Evolutionary conservation across 768 basidiomycete genomes (phyloP), one percentile per base, ranked within the genome.

Genomic region (Xanthoconium stramineum): DNA sequence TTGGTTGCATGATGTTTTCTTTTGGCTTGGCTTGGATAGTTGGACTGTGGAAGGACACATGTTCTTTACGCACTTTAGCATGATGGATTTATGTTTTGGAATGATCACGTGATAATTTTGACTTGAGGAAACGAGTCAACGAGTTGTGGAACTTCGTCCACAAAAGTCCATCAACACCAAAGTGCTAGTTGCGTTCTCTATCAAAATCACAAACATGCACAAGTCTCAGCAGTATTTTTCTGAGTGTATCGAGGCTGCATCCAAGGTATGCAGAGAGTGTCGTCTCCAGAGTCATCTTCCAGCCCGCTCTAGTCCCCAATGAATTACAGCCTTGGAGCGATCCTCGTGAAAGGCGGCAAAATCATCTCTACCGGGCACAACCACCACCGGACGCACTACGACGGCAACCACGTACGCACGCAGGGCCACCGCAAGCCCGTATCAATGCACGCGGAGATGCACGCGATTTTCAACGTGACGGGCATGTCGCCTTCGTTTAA

Each of bases 1-100:
- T 69, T 82, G 61, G 63, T 69, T 2, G 55, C 60, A 12, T 55
- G 58, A 65, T 50, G 47, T 56, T 9, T 55, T 19, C 39, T 40
- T 9, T 53, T 17, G 30, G 40, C n/a, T 33, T 46, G 55, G 42
- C n/a, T 56, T 42, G 19, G 32, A 30, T 46, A 3, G n/a, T 35
- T 35, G 37, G 38, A 33, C 15, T 29, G 6, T 38, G 38, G 42
- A 13, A 11, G 32, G 46, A 47, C 13, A 14, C 39, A 3, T 11
- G 6, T 28, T 24, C 5, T n/a, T n/a, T 20, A 38, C 19, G 12
- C 40, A 24, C 15, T 8, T 42, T 28, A 19, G 7, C 14, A 30
- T 5, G 35, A 28, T 14, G 20, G 7, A 45, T 45, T 30, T 28
- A 43, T 28, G 42, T 43, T 14, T 48, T n/a, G 5, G 11, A 11